Evolutionary conservation across 148 eudicot species (phyloP), one percentile per base, ranked within the genome.

Genomic region (Cornus florida): DNA sequence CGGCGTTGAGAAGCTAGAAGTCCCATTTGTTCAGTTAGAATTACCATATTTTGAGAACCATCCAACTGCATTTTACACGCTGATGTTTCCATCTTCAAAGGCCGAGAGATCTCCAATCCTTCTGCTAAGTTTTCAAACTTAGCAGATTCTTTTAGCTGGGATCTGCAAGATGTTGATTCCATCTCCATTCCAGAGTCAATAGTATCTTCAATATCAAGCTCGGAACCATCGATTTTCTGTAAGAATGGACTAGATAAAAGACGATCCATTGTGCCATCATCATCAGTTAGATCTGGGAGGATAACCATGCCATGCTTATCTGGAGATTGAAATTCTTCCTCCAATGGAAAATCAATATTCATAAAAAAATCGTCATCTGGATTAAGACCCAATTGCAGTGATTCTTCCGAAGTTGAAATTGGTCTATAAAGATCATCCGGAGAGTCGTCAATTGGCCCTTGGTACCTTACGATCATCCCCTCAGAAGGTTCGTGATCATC

Each of bases 401-500:
- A 33, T 3, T 77, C 80, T 53, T 88, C 89, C 2, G 87, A 77
- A 73, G 73, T 77, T 16, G 82, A 48, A 14, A 73, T 22, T 43
- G 88, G 84, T n/a, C 75, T 33, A 35, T 60, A 14, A 43, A 69
- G 66, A 67, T 86, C 78, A 38, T 73, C 76, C 8, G 79, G 32
- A 33, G 85, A 76, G 69, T 81, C 83, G 59, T 77, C 83, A 20
- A 77, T 57, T 19, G 82, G 88, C 17, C 86, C 89, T 85, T 86
- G 92, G 82, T 94, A 94, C 72, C 82, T 88, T 23, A 94, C 91
- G 62, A 92, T 86, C 71, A 75, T 77, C 31, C 90, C 83, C 70
- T 94, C 97, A 20, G 81, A 79, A 71, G 86, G 75, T 5, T 77
- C 82, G 33, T 64, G 82, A 82, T 81, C 87, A 74, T 80, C 92